These are phyloP conservation scores for Ustilago nuda DNA, from an alignment of 1,284 basidiomycete species.

Conservation along the genomic window DNA sequence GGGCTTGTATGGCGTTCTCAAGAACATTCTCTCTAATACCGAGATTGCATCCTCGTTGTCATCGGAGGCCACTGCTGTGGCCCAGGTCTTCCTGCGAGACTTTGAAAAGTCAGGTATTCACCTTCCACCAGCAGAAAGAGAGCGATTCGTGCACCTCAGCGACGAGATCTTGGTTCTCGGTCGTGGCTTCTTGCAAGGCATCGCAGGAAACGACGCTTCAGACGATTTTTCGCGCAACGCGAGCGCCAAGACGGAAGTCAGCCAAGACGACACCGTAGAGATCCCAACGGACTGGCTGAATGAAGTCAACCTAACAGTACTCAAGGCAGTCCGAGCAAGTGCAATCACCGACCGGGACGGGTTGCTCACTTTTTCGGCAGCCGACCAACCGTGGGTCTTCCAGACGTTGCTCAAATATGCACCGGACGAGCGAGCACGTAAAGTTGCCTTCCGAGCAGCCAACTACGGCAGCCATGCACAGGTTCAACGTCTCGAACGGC, in stretches of 20 bases:
- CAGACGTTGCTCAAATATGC: slow-evolving; percentile 89
- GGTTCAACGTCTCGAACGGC: slow-evolving; percentile 58
- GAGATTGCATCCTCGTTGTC: slow-evolving; percentile 66
- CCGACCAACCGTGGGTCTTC: slow-evolving; percentile 79
- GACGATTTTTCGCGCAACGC: slow-evolving; percentile 46
- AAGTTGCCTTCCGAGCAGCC: slow-evolving; percentile 76
- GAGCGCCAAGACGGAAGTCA: slow-evolving; percentile 20
- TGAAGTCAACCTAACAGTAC: slow-evolving; percentile 41
- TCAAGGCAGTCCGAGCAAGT: slow-evolving; percentile 30
- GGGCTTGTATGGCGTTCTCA: slow-evolving; percentile 77
- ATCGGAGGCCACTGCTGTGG: slow-evolving; percentile 74
- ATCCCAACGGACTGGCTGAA: slow-evolving; percentile 51
- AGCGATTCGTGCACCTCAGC: slow-evolving; percentile 88
- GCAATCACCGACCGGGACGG: slow-evolving; percentile 26
- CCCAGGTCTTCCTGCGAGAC: slow-evolving; percentile 92
- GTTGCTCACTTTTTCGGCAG: slow-evolving; percentile 42
- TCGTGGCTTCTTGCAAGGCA: slow-evolving; percentile 79
- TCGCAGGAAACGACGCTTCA: slow-evolving; percentile 48
- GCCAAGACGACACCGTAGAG: slow-evolving; percentile 28
- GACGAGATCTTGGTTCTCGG: slow-evolving; percentile 91
- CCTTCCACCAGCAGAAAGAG: slow-evolving; percentile 80
- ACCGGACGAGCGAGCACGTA: slow-evolving; percentile 82
- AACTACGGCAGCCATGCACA: slow-evolving; percentile 57
- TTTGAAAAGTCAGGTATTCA: slow-evolving; percentile 98
- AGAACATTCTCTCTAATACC: slow-evolving; percentile 68